These are phyloP conservation scores for Nicotiana otophora DNA, from an alignment of 257 asterid genomes.

Conservation along the genomic window DNA sequence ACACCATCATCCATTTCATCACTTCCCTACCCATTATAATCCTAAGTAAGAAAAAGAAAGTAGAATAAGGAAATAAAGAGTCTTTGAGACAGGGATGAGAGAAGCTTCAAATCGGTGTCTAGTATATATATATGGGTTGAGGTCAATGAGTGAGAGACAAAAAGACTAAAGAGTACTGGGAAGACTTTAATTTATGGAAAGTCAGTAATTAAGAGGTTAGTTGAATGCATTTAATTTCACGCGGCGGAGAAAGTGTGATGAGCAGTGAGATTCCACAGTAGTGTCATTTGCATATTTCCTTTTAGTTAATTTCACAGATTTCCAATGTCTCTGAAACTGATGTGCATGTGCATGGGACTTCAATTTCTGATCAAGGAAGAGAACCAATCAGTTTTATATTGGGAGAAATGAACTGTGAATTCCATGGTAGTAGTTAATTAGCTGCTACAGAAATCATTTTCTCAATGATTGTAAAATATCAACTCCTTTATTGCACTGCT, in stretches of 20 bases:
- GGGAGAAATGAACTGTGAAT: not conserved
- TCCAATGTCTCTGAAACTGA: not conserved
- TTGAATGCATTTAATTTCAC: conserved; percentile 11
- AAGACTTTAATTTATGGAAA: not conserved
- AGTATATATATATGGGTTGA: not conserved
- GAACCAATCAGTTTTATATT: not conserved
- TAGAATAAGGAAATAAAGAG: not conserved
- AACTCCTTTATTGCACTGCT: not conserved
- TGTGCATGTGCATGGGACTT: not conserved
- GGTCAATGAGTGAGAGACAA: not conserved
- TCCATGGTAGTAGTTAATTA: not conserved
- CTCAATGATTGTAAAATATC: conserved; percentile 1
- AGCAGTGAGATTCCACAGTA: not conserved
- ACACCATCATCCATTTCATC: conserved; percentile 19
- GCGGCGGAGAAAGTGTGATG: not conserved
- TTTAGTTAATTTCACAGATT: not conserved
- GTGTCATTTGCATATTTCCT: too few species aligned
- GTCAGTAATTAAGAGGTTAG: not conserved
- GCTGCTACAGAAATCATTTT: not conserved
- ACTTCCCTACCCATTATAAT: conserved; percentile 22
- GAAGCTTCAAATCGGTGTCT: not conserved
- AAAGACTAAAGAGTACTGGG: not conserved
- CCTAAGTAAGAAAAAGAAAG: not conserved
- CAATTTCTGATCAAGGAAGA: not conserved
- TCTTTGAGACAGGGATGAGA: not conserved